A percentile compares a stretch with the other conserved stretches of the same genome.
Evolutionary conservation across 148 eudicot genomes (phyloP).

Genomic region (Euryodendron excelsum): DNA sequence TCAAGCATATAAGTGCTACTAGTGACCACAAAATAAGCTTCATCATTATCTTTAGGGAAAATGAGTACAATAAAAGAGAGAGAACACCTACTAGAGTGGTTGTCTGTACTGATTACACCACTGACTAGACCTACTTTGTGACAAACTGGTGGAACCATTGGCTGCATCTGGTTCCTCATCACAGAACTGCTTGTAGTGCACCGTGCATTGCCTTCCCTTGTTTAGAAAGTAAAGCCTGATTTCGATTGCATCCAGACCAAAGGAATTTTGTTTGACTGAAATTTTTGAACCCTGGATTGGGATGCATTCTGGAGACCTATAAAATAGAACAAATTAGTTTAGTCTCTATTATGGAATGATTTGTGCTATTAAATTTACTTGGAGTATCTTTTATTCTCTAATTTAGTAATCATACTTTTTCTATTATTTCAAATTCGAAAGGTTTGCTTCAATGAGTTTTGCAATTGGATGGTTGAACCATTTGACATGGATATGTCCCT

Average conservation of each 20-base stretch:
- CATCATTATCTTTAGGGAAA: no score
- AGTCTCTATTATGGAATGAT: neutral
- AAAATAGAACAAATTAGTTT: neutral
- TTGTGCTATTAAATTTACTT: neutral
- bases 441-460: neutral
- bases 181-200: no score
- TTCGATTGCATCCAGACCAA: neutral
- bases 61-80: no score
- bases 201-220: no score
- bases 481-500: neutral
- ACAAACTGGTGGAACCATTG: neutral
- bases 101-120: no score
- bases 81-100: neutral
- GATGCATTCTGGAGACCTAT: neutral
- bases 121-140: neutral
- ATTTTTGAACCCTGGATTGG: neutral
- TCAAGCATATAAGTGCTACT: no score
- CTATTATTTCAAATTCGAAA: neutral
- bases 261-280: neutral
- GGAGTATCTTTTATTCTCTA: neutral
- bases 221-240: neutral
- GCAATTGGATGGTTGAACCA: neutral
- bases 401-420: no score
- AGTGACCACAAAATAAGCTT: no score
- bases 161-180: neutral